Conservation (phyloP, 768 basidiomycete genomes). For the Suillus bovinus region DNA sequence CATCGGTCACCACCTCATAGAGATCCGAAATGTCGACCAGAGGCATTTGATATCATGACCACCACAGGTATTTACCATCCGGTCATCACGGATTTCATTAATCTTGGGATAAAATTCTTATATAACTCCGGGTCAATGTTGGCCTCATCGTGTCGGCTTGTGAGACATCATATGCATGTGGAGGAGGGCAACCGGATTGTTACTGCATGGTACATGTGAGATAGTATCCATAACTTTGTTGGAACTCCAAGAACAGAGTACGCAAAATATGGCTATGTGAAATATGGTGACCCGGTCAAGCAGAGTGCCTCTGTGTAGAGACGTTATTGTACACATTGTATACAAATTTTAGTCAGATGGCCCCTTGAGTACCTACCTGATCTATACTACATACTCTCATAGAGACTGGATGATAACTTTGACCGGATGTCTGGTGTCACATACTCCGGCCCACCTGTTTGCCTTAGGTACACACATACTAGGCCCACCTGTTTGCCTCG, state of each 20-base stretch:
- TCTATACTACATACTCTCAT: too few species aligned
- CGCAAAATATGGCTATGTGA: not conserved
- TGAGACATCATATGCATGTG: not conserved
- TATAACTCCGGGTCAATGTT: not conserved
- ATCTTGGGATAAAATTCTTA: not conserved
- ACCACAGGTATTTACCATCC: not conserved
- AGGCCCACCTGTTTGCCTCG: too few species aligned
- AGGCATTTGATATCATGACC: not conserved
- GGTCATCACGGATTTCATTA: not conserved
- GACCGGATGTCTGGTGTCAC: too few species aligned
- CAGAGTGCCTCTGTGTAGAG: too few species aligned
- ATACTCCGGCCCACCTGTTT: too few species aligned
- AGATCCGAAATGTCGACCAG: not conserved
- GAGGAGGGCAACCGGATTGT: not conserved
- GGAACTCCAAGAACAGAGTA: not conserved
- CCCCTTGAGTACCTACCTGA: too few species aligned
- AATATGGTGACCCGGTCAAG: too few species aligned
- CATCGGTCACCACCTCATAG: not conserved
- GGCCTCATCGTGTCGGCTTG: not conserved
- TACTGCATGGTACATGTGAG: not conserved
- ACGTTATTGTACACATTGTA: too few species aligned
- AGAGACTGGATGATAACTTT: too few species aligned
- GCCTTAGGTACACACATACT: too few species aligned
- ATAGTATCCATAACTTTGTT: constrained; percentile 1
- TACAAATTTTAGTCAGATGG: too few species aligned